These are phyloP conservation scores for Trypanosoma lewisi DNA, from an alignment of 208 protist genomes.

Conservation along the genomic window DNA sequence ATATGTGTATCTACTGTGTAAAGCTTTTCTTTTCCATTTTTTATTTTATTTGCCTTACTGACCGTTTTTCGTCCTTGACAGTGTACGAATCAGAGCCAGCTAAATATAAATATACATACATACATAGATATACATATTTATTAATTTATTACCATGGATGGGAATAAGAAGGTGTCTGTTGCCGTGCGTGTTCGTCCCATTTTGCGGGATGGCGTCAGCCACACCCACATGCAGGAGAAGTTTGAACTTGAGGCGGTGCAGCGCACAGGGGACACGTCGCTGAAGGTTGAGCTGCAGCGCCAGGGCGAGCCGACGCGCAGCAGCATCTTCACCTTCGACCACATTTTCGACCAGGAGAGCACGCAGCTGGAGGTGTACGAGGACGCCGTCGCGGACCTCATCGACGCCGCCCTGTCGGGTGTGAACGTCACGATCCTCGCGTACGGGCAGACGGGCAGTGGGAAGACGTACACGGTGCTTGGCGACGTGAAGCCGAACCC, in stretches of 20 bases:
- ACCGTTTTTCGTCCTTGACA: too few species aligned
- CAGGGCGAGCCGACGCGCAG: conserved; percentile 25
- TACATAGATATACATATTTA: not conserved
- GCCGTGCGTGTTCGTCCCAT: conserved; percentile 38
- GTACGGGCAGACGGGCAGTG: conserved; percentile 46
- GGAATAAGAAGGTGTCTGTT: conserved; percentile 25
- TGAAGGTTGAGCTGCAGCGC: conserved; percentile 26
- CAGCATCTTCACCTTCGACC: conserved; percentile 36
- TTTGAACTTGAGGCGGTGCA: conserved; percentile 30
- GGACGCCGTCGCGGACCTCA: conserved; percentile 35
- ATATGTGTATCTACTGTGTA: too few species aligned
- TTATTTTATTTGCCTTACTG: too few species aligned
- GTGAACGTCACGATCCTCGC: conserved; percentile 39
- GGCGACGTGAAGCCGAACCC: conserved; percentile 46
- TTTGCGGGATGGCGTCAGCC: conserved; percentile 22
- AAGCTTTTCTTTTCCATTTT: too few species aligned
- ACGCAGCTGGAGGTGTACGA: conserved; percentile 50
- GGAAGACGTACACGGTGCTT: conserved; percentile 47
- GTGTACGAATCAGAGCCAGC: too few species aligned
- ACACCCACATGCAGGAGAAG: conserved; percentile 24
- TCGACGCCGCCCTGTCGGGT: conserved; percentile 35
- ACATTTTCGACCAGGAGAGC: conserved; percentile 46
- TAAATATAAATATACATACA: not conserved
- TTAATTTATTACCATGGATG: conserved; percentile 13
- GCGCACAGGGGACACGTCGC: conserved; percentile 26